Conservation (phyloP, 2,329 filamentous ascomycete species). For the Neophaeococcomyces mojaviensis region DNA sequence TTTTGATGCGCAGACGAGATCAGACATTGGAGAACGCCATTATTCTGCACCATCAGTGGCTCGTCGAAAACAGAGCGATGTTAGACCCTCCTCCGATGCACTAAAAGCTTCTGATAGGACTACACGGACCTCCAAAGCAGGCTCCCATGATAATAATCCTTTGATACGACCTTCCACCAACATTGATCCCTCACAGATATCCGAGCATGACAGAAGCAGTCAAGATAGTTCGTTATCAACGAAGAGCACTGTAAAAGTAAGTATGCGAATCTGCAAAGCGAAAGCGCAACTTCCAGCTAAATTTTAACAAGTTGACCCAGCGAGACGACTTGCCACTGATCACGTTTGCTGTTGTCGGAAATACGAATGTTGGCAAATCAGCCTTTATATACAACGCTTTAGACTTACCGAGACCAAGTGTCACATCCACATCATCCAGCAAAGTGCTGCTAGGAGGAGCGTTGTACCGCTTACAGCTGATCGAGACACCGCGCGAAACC, state of each 20-base stretch:
- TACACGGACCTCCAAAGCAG: constrained; percentile 15
- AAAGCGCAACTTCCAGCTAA: background rate
- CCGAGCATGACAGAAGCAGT: background rate
- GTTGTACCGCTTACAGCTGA: constrained; percentile 49
- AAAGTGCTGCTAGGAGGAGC: constrained; percentile 51
- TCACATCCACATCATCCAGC: constrained; percentile 26
- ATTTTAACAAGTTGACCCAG: constrained; percentile 10
- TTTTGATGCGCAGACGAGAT: constrained; percentile 5
- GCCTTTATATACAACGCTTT: constrained; percentile 52
- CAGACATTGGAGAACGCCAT: constrained; percentile 19
- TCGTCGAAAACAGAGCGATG: constrained; percentile 16
- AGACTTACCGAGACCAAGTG: constrained; percentile 40
- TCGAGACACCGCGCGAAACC: constrained; percentile 49
- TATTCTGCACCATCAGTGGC: constrained; percentile 19
- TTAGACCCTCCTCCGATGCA: constrained; percentile 14
- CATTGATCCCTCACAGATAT: background rate
- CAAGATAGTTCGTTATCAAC: background rate
- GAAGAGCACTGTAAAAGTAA: constrained; percentile 6
- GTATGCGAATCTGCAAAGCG: background rate
- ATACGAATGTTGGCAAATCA: constrained; percentile 49
- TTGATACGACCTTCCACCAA: background rate
- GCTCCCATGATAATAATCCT: constrained; percentile 12
- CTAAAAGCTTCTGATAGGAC: constrained; percentile 14
- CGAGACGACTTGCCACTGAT: constrained; percentile 40
- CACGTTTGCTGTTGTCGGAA: constrained; percentile 52